phyloP scores from a whole-genome alignment of 106 monocot species.

The Triglochin maritima region DNA sequence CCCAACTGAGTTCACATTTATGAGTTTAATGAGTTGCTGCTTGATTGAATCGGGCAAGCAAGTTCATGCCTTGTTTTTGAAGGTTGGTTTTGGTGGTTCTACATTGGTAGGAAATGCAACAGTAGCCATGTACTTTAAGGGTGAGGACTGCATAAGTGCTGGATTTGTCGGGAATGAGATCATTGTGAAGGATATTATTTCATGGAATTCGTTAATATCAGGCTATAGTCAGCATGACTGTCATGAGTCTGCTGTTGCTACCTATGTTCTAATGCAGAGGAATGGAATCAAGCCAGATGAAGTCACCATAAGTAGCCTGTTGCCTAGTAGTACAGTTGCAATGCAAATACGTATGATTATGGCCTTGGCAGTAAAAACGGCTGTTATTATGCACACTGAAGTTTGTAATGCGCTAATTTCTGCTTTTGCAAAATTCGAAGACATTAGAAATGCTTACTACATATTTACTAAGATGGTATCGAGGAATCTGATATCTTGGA shows the following conservation, averaged over 20 bases:
- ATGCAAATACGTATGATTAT: slow-evolving; percentile 9
- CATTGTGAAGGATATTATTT: slow-evolving; percentile 23
- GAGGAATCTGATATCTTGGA: slow-evolving; percentile 35
- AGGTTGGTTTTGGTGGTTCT: slow-evolving; percentile 15
- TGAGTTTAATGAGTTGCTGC: slow-evolving; percentile 25
- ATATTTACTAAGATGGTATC: slow-evolving; percentile 12
- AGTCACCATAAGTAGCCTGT: slow-evolving; percentile 32
- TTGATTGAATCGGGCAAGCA: slow-evolving; percentile 11
- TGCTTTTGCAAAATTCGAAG: slow-evolving; percentile 22
- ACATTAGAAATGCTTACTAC: slow-evolving; percentile 4
- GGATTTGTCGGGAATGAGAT: slow-evolving; percentile 16
- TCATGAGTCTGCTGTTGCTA: slow-evolving; percentile 6
- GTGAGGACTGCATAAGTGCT: slow-evolving; percentile 15
- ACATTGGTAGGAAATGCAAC: slow-evolving; percentile 24
- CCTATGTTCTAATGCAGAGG: slow-evolving; percentile 16
- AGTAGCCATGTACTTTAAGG: slow-evolving; percentile 23
- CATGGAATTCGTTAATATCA: slow-evolving; percentile 44
- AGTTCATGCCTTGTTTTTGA: slow-evolving; percentile 18
- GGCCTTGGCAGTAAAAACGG: slow-evolving; percentile 10
- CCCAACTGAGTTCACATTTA: slow-evolving; percentile 26
- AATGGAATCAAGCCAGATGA: slow-evolving; percentile 21
- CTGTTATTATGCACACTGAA: slow-evolving; percentile 2
- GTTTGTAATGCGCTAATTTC: slow-evolving; percentile 22
- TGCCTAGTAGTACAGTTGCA: background rate
- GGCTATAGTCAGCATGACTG: slow-evolving; percentile 17